A percentile compares a stretch with the other conserved stretches of the same genome.
Evolutionary conservation across 441 rosid genomes (phyloP).

Genomic region (Sinapis alba): DNA sequence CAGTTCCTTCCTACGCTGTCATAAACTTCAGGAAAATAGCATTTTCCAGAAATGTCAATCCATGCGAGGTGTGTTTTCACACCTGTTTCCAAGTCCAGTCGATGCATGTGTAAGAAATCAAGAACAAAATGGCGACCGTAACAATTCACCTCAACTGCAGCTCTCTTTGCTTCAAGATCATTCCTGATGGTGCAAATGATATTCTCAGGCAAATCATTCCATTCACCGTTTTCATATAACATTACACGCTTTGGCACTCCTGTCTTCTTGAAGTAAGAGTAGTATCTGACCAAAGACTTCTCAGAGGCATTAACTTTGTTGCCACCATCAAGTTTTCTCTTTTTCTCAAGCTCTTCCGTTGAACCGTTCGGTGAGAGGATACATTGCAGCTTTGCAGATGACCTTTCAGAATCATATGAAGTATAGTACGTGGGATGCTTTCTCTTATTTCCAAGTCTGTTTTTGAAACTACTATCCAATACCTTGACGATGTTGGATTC

Average conservation of each 20-base stretch:
- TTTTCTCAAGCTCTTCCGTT: conserved; percentile 48
- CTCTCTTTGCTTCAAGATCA: conserved; percentile 72
- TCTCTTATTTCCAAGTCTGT: conserved; percentile 56
- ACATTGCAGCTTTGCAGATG: conserved; percentile 42
- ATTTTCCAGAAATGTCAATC: conserved; percentile 81
- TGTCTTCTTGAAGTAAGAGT: conserved; percentile 74
- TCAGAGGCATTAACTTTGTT: conserved; percentile 43
- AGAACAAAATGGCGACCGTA: conserved; percentile 55
- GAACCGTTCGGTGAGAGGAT: conserved; percentile 39
- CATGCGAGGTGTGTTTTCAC: conserved; percentile 75
- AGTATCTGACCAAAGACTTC: conserved; percentile 58
- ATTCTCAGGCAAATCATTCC: conserved; percentile 72
- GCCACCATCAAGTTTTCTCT: conserved; percentile 46
- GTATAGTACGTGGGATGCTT: conserved; percentile 47
- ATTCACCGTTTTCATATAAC: conserved; percentile 72
- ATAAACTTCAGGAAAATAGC: conserved; percentile 78
- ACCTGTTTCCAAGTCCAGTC: conserved; percentile 68
- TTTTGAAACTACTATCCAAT: conserved; percentile 59
- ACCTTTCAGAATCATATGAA: conserved; percentile 49
- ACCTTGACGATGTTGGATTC: conserved; percentile 67
- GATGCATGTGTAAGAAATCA: conserved; percentile 86
- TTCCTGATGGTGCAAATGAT: conserved; percentile 48
- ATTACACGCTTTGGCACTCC: conserved; percentile 72
- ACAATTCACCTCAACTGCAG: conserved; percentile 57
- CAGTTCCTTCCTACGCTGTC: conserved; percentile 39